Evolutionary conservation across 2,329 filamentous ascomycete genomes (phyloP).

Genomic region (Dactylellina parvicollis): DNA sequence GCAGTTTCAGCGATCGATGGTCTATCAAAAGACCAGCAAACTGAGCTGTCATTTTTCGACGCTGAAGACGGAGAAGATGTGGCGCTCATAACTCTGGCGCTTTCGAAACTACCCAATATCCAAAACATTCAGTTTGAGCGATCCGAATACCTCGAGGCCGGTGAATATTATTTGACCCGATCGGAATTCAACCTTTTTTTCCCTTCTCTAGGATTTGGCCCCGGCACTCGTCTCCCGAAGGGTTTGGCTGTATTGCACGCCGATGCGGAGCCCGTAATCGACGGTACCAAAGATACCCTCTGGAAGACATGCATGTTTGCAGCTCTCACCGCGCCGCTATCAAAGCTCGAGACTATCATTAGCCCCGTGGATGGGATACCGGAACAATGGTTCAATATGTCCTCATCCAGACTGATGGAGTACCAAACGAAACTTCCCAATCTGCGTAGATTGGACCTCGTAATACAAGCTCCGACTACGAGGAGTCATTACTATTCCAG

Average conservation of each 20-base stretch:
- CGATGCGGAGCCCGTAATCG: too few species aligned
- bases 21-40: background rate
- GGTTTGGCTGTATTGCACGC: background rate
- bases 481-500: too few species aligned
- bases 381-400: background rate
- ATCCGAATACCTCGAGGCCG: background rate
- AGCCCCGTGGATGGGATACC: background rate
- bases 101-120: slow-evolving; percentile 11
- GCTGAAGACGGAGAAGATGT: background rate
- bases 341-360: background rate
- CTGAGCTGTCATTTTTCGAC: background rate
- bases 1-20: too few species aligned
- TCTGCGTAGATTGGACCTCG: too few species aligned
- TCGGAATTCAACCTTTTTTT: slow-evolving; percentile 15
- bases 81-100: background rate
- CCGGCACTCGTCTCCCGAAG: background rate
- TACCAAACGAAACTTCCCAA: too few species aligned
- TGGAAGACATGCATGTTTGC: background rate
- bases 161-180: background rate
- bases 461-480: too few species aligned
- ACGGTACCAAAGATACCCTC: background rate
- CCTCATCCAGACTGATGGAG: too few species aligned
- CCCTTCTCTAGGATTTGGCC: background rate
- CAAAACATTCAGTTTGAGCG: background rate
- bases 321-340: background rate